phyloP scores from a whole-genome alignment of 352 stramenopile species.

The Blastocystis sp. region DNA sequence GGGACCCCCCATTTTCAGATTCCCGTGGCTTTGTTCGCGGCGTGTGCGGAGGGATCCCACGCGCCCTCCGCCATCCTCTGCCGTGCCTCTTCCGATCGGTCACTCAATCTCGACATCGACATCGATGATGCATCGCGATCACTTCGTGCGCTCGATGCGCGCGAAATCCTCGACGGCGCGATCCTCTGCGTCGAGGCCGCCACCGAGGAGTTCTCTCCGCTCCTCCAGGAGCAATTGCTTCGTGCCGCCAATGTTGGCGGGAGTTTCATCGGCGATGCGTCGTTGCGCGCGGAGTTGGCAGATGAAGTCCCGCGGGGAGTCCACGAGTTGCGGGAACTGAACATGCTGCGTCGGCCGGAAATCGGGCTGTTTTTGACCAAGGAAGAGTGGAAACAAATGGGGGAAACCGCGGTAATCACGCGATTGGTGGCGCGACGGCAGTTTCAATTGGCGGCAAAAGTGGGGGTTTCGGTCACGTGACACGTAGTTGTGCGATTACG shows the following conservation, averaged over 20 bases:
- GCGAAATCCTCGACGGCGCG: neutral
- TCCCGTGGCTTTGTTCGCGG: neutral
- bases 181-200: conserved; percentile 3
- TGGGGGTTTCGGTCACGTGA: neutral
- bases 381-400: neutral
- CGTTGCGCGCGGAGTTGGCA: neutral
- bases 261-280: neutral
- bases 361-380: conserved; percentile 3
- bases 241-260: neutral
- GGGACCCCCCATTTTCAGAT: neutral
- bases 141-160: too few relatives aligned
- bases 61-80: neutral
- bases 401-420: neutral
- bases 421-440: neutral
- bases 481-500: neutral
- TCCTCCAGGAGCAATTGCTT: conserved; percentile 31
- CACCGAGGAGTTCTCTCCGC: neutral
- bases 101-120: too few relatives aligned
- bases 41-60: neutral
- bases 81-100: neutral
- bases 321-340: neutral
- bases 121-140: too few relatives aligned
- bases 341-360: neutral
- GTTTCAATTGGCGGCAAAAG: conserved; percentile 1
- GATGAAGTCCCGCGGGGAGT: neutral